These are phyloP conservation scores for Pyrenochaeta sp. DNA, from an alignment of 2,329 filamentous ascomycete genomes.

Conservation along the genomic window DNA sequence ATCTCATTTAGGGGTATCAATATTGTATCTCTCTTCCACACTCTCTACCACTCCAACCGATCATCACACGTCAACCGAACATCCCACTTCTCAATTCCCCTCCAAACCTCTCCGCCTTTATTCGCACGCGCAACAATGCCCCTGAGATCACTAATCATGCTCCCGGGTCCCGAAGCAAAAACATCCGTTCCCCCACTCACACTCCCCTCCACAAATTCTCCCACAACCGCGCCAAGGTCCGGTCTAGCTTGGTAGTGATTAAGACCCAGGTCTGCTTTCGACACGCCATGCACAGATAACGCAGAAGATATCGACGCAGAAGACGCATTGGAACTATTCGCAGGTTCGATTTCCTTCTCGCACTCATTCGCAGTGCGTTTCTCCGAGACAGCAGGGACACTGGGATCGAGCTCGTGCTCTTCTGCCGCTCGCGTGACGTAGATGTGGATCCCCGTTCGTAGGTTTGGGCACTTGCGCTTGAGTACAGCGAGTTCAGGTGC, in stretches of 20 bases:
- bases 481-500: slow-evolving; percentile 43
- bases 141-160: slow-evolving; percentile 45
- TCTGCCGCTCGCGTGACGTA: slow-evolving; percentile 44
- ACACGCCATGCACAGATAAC: slow-evolving; percentile 38
- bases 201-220: slow-evolving; percentile 34
- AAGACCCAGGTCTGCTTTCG: slow-evolving; percentile 36
- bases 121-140: slow-evolving; percentile 42
- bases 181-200: slow-evolving; percentile 39
- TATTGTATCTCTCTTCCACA: background rate
- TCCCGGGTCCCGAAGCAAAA: slow-evolving; percentile 43
- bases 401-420: slow-evolving; percentile 23
- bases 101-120: slow-evolving; percentile 44
- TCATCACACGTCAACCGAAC: slow-evolving; percentile 45
- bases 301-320: slow-evolving; percentile 33
- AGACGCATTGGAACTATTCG: slow-evolving; percentile 22
- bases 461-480: slow-evolving; percentile 35
- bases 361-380: slow-evolving; percentile 28
- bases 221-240: slow-evolving; percentile 26
- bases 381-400: slow-evolving; percentile 24
- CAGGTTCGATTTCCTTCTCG: slow-evolving; percentile 33
- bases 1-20: slow-evolving; percentile 34
- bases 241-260: slow-evolving; percentile 38
- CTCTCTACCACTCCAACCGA: slow-evolving; percentile 42
- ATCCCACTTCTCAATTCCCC: slow-evolving; percentile 41
- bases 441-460: slow-evolving; percentile 42